These are phyloP conservation scores for Aegilops tauschii DNA, from an alignment of 176 grass and related monocot species.

Conservation along the genomic window DNA sequence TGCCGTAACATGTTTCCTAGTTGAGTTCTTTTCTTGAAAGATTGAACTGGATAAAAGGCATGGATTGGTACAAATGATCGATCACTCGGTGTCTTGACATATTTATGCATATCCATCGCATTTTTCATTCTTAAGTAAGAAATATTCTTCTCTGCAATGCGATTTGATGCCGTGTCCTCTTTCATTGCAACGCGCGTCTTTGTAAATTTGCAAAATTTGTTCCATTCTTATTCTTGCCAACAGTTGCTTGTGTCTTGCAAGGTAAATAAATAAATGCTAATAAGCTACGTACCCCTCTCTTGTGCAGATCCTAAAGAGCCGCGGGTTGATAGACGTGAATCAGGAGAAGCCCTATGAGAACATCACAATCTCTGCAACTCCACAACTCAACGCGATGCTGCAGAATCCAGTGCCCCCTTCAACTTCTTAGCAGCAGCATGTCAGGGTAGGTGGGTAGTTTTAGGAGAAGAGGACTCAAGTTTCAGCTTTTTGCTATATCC, in stretches of 20 bases:
- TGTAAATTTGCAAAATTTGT: not conserved
- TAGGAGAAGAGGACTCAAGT: not conserved
- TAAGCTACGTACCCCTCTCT: not conserved
- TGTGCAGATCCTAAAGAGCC: slow-evolving; percentile 65
- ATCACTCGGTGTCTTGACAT: not conserved
- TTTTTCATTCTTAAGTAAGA: slow-evolving; percentile 11
- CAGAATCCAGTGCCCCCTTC: not conserved
- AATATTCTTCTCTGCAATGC: not conserved
- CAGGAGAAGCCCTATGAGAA: slow-evolving; percentile 59
- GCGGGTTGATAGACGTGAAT: slow-evolving; percentile 55
- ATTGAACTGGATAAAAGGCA: not conserved
- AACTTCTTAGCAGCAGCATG: not conserved
- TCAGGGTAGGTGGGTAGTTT: not conserved
- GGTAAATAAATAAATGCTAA: not conserved
- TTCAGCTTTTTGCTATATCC: not conserved
- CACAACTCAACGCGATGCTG: slow-evolving; percentile 44
- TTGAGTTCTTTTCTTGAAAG: slow-evolving; percentile 6
- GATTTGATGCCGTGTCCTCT: slow-evolving; percentile 2
- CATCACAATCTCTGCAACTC: slow-evolving; percentile 47
- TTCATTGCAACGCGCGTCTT: not conserved
- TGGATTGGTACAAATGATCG: not conserved
- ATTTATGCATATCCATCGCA: not conserved
- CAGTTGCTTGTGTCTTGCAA: not conserved
- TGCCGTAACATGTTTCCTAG: slow-evolving; percentile 4
- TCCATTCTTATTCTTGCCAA: not conserved